A percentile compares a stretch with the other conserved stretches of the same genome.
Conservation (phyloP, 805 yeast species). For the Zygotorulaspora danielsina region DNA sequence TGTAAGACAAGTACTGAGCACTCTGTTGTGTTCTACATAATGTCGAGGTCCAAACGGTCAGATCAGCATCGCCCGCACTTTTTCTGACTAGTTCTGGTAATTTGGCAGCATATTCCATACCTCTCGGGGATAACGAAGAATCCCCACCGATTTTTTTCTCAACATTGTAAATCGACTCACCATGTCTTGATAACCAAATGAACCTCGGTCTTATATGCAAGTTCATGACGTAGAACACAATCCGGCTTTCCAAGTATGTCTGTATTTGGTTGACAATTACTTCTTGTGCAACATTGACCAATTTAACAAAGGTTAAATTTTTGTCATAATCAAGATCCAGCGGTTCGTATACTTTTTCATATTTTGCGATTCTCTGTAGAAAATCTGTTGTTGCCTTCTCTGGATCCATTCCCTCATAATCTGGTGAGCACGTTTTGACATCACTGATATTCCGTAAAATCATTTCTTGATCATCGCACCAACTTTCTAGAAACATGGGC, state of each 20-base stretch:
- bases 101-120: conserved; percentile 74
- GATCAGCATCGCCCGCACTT: conserved; percentile 52
- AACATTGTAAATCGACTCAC: conserved; percentile 87
- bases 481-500: conserved; percentile 89
- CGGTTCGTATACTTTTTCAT: conserved; percentile 73
- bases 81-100: conserved; percentile 71
- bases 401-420: conserved; percentile 63
- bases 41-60: conserved; percentile 96
- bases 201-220: conserved; percentile 87
- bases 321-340: conserved; percentile 55
- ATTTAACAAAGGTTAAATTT: conserved; percentile 76
- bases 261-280: conserved; percentile 84
- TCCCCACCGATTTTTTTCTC: conserved; percentile 97
- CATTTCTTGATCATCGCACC: conserved; percentile 78
- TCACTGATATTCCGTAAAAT: conserved; percentile 77
- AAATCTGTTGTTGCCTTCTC: conserved; percentile 73
- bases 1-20: conserved; percentile 73
- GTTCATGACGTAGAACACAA: conserved; percentile 94
- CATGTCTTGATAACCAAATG: conserved; percentile 93
- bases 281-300: conserved; percentile 83
- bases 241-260: conserved; percentile 83
- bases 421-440: conserved; percentile 84
- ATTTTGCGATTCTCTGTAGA: conserved; percentile 64
- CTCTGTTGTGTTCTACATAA: conserved; percentile 89
- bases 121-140: conserved; percentile 77